These are phyloP conservation scores for Talaromyces amestolkiae DNA, from an alignment of 2,329 filamentous ascomycete genomes.

Conservation along the genomic window DNA sequence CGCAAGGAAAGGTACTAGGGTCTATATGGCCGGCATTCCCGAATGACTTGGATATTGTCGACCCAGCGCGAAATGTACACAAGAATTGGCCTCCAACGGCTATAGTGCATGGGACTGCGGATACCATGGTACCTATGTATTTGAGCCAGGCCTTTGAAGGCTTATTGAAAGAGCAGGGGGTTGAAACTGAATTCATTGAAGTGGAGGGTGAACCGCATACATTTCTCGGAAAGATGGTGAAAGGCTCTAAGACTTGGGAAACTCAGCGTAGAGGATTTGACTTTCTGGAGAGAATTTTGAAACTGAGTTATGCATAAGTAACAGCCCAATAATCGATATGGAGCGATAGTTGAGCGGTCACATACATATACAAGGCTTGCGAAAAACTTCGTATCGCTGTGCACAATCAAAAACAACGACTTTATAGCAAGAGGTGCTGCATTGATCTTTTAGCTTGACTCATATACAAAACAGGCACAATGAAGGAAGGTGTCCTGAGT, in stretches of 20 bases:
- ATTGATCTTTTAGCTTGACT: background rate
- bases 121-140: background rate
- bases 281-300: background rate
- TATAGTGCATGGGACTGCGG: background rate
- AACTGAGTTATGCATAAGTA: background rate
- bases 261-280: constrained; percentile 8
- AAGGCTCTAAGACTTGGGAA: constrained; percentile 5
- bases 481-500: background rate
- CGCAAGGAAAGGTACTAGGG: constrained; percentile 1
- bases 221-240: constrained; percentile 5
- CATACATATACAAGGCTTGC: background rate
- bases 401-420: background rate
- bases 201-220: constrained; percentile 9
- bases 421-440: background rate
- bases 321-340: too few species aligned
- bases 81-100: background rate
- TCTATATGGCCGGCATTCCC: constrained; percentile 2
- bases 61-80: background rate
- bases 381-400: background rate
- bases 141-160: background rate
- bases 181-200: constrained; percentile 9
- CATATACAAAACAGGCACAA: background rate
- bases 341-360: background rate
- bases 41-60: background rate
- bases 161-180: background rate